These are phyloP conservation scores for Exutisphaerella laricina DNA, from an alignment of 2,329 filamentous ascomycete genomes.

Conservation along the genomic window DNA sequence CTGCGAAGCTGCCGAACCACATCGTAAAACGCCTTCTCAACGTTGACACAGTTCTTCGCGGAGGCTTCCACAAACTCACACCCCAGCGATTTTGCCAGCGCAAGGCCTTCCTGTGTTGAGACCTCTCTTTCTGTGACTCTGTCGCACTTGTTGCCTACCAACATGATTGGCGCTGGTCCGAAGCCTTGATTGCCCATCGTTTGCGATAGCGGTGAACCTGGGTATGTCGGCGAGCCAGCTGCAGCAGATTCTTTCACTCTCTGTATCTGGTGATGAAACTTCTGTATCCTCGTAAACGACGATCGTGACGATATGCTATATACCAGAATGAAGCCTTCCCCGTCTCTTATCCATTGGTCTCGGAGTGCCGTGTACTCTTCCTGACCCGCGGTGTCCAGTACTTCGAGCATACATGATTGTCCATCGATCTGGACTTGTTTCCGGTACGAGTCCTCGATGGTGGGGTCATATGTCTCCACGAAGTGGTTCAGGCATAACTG, in stretches of 20 bases:
- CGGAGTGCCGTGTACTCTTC: slow-evolving; percentile 96
- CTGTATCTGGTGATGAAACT: slow-evolving; percentile 95
- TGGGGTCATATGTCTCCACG: slow-evolving; percentile 78
- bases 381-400: slow-evolving; percentile 93
- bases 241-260: slow-evolving; percentile 85
- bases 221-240: slow-evolving; percentile 68
- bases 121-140: slow-evolving; percentile 93
- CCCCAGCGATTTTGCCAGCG: slow-evolving; percentile 81
- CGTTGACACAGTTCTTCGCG: slow-evolving; percentile 96
- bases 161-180: slow-evolving; percentile 84
- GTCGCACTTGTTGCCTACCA: slow-evolving; percentile 98
- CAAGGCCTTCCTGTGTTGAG: slow-evolving; percentile 91
- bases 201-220: slow-evolving; percentile 63
- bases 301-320: slow-evolving; percentile 98
- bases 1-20: slow-evolving; percentile 85
- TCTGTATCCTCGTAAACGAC: slow-evolving; percentile 89
- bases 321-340: slow-evolving; percentile 94
- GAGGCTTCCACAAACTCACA: slow-evolving; percentile 97
- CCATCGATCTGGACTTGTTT: slow-evolving; percentile 79
- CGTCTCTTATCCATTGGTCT: slow-evolving; percentile 97
- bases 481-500: slow-evolving; percentile 97
- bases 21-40: slow-evolving; percentile 97
- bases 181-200: slow-evolving; percentile 51
- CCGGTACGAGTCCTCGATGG: slow-evolving; percentile 63
- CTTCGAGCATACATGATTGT: slow-evolving; percentile 95